Percentiles rank a stretch among this genome's conserved stretches.
phyloP scores from a whole-genome alignment of 2,329 filamentous ascomycete species.

The Purpureocillium takamizusanense region DNA sequence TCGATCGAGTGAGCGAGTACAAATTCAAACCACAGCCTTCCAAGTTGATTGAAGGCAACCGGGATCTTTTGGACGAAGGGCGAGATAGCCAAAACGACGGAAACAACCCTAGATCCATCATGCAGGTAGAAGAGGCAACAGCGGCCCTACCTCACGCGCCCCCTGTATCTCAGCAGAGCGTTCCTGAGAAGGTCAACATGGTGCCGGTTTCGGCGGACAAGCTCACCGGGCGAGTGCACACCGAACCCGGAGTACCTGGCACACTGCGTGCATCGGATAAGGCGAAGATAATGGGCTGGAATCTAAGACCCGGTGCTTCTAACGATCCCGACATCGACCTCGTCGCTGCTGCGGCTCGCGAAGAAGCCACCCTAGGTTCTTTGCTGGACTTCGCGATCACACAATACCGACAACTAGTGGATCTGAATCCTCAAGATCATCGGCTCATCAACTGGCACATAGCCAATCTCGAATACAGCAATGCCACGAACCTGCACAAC shows the following conservation, averaged over 20 bases:
- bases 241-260: slow-evolving; percentile 59
- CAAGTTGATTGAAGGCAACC: slow-evolving; percentile 73
- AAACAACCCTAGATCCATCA: slow-evolving; percentile 50
- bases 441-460: slow-evolving; percentile 96
- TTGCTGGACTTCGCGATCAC: slow-evolving; percentile 85
- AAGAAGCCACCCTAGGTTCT: slow-evolving; percentile 72
- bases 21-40: slow-evolving; percentile 66
- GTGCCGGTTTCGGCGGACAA: slow-evolving; percentile 58
- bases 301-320: slow-evolving; percentile 53
- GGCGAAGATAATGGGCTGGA: slow-evolving; percentile 76
- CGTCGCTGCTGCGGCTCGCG: slow-evolving; percentile 51
- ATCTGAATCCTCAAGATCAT: slow-evolving; percentile 78
- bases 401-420: slow-evolving; percentile 77
- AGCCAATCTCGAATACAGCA: slow-evolving; percentile 96
- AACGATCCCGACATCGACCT: slow-evolving; percentile 63
- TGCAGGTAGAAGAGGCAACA: slow-evolving; percentile 60
- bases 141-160: slow-evolving; percentile 49
- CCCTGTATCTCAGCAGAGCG: slow-evolving; percentile 44
- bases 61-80: slow-evolving; percentile 71
- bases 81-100: slow-evolving; percentile 67
- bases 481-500: slow-evolving; percentile 78
- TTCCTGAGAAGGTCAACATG: slow-evolving; percentile 44
- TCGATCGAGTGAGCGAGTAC: slow-evolving; percentile 85
- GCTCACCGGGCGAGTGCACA: slow-evolving; percentile 63
- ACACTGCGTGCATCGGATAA: slow-evolving; percentile 68